Base-by-base conservation (phyloP, 2,329 filamentous ascomycete genomes). In the Fusarium goolgardi region DNA sequence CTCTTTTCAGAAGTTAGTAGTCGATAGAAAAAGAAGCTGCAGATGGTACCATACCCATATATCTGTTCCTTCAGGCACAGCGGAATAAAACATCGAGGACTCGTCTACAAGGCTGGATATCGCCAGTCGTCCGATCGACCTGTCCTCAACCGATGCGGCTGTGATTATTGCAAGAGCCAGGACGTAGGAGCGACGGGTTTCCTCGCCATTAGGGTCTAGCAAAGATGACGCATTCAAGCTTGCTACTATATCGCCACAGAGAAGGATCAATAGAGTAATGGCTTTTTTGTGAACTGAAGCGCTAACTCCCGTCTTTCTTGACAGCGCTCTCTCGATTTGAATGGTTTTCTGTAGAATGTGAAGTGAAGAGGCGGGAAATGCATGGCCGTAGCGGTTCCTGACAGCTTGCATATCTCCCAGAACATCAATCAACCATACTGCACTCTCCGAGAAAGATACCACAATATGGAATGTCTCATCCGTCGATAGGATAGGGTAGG, bases 391-490 rank as follows among this genome's bases (percentile, higher is more conserved):
- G 64, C 75, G 75, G 31, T 76, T 78, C 59, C 82, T 80, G 13
- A 78, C 72, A 21, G 77, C 71, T 50, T 81, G 78, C 31, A 86
- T 73, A 41, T 81, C 78, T 35, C 83, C 77, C 65, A 82, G 75
- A 9, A 79, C 79, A 70, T 88, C 85, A 59, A 86, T 74, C 15
- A 87, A 74, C 84, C 84, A 86, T 15, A 81, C 78, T 1, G 79
- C 73, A 59, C 78, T 78, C 63, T 82, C 82, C 20, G 75, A 76
- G 50, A 81, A 80, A 58, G 75, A 75, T 18, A 76, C 73, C 13
- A 73, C 68, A 31, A 72, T 76, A 12, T 74, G 73, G 41, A 77
- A 79, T 3, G 71, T 73, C 6, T 75, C 54, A 20, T 77, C 75
- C n/a, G 75, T 71, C 12, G 76, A 78, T 10, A 78, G 45, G 7